Base-by-base conservation (phyloP, 176 grass and related monocot genomes). In the Phoenix dactylifera region DNA sequence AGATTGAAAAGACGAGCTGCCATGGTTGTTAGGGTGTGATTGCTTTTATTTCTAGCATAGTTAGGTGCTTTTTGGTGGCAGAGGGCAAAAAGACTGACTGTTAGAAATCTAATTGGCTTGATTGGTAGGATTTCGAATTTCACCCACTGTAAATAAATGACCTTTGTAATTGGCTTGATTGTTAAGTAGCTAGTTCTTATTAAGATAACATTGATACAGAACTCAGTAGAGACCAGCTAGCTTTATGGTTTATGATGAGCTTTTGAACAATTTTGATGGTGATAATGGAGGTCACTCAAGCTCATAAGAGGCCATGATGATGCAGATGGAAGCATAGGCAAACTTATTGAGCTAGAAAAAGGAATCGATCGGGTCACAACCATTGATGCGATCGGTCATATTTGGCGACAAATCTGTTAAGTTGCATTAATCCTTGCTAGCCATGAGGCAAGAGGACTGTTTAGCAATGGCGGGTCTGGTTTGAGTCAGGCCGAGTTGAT, bases 341-440 rank as follows among this genome's bases (percentile, higher is more conserved):
- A 91, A 80, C 74, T 96, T 88, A 81, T 91, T 88, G 75, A 96
- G 77, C 92, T 81, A 96, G 73, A 85, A 91, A 28, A 28, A 0
- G 26, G 26, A 28, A 28, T 20, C 20, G 20, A 20, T 20, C 20
- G 0, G 20, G 20, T 20, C 20, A 20, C 20, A 20, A 20, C 20
- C 20, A 20, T 20, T 25, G 24, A 25, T n/a, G n/a, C n/a, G 3
- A 25, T 25, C 24, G 24, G 24, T 25, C 24, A 25, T 25, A 3
- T 3, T 2, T 25, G 24, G 3, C 3, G 1, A 25, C 24, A 25
- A 25, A 25, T 25, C 3, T 25, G 3, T 25, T 25, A 25, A 25
- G 24, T 25, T 25, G 24, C 24, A 25, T 3, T 25, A 3, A 25
- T 25, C 24, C 3, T 3, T 3, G 24, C 0, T 25, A 25, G 24